Conservation (phyloP, 768 basidiomycete species). For the Lyophyllum atratum region DNA sequence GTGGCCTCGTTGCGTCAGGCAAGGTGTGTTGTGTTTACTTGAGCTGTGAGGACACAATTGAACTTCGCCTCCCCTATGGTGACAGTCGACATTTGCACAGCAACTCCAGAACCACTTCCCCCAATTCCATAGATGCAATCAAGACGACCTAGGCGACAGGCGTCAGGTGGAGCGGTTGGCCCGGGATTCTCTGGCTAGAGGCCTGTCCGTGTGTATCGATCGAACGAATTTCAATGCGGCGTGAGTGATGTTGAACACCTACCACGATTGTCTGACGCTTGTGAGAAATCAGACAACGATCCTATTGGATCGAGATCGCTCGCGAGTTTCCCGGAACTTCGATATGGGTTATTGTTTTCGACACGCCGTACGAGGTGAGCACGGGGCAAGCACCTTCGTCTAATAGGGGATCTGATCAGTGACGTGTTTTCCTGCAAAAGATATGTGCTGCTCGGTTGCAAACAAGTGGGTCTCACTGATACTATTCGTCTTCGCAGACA, state of each 20-base stretch:
- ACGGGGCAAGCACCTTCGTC: slow-evolving; percentile 9
- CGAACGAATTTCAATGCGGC: slow-evolving; percentile 72
- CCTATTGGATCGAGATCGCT: slow-evolving; percentile 76
- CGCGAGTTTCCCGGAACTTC: slow-evolving; percentile 61
- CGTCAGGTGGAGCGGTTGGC: slow-evolving; percentile 64
- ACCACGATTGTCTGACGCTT: slow-evolving; percentile 9
- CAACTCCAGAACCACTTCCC: slow-evolving; percentile 65
- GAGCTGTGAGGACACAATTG: background rate
- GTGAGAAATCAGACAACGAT: slow-evolving; percentile 53
- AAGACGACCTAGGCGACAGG: slow-evolving; percentile 77
- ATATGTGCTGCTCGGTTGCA: slow-evolving; percentile 62
- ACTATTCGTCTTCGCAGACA: slow-evolving; percentile 6
- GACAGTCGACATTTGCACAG: slow-evolving; percentile 66
- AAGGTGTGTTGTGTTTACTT: slow-evolving; percentile 46
- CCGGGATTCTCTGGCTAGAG: slow-evolving; percentile 48
- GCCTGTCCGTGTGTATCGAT: slow-evolving; percentile 78
- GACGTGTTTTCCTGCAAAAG: slow-evolving; percentile 34
- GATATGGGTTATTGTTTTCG: slow-evolving; percentile 77
- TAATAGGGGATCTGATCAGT: slow-evolving; percentile 2
- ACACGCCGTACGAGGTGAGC: slow-evolving; percentile 73
- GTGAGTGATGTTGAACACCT: slow-evolving; percentile 40
- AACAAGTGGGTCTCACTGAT: slow-evolving; percentile 46
- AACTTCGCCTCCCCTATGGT: slow-evolving; percentile 3
- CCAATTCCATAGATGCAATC: slow-evolving; percentile 69
- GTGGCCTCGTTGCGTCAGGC: slow-evolving; percentile 74